Evolutionary conservation across 75 land plant species (phyloP).

Genomic region (Ceratopteris richardii): DNA sequence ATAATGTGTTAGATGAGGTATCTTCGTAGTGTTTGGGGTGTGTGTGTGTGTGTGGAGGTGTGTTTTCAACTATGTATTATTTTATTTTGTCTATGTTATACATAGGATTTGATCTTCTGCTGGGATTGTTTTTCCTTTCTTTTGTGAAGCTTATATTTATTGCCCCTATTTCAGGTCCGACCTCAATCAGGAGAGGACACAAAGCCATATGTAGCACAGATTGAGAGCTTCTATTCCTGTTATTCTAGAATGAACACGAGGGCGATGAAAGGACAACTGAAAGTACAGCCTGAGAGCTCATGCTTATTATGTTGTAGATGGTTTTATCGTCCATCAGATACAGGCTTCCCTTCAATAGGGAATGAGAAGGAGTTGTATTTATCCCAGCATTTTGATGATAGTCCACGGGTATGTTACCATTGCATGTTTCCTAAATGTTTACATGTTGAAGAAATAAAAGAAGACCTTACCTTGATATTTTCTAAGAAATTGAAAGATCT

Average conservation of each 20-base stretch:
- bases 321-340: conserved; percentile 27
- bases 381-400: conserved; percentile 15
- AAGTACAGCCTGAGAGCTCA: not conserved
- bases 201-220: conserved; percentile 8
- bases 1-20: too few relatives aligned
- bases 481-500: too few relatives aligned
- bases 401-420: conserved; percentile 11
- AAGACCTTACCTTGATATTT: too few relatives aligned
- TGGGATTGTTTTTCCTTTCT: too few relatives aligned
- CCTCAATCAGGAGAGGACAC: conserved; percentile 4
- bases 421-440: too few relatives aligned
- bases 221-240: conserved; percentile 16
- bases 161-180: not conserved
- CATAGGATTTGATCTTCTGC: too few relatives aligned
- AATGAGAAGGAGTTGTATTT: conserved; percentile 18
- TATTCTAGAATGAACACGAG: not conserved
- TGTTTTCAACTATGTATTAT: too few relatives aligned
- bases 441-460: too few relatives aligned
- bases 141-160: too few relatives aligned
- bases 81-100: too few relatives aligned
- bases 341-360: conserved; percentile 18
- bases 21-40: too few relatives aligned
- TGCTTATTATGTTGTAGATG: conserved; percentile 17
- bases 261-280: not conserved
- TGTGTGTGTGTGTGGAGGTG: too few relatives aligned